Evolutionary conservation across 139 green algal species (phyloP).

Genomic region (Tetradesmus lagerheimii): DNA sequence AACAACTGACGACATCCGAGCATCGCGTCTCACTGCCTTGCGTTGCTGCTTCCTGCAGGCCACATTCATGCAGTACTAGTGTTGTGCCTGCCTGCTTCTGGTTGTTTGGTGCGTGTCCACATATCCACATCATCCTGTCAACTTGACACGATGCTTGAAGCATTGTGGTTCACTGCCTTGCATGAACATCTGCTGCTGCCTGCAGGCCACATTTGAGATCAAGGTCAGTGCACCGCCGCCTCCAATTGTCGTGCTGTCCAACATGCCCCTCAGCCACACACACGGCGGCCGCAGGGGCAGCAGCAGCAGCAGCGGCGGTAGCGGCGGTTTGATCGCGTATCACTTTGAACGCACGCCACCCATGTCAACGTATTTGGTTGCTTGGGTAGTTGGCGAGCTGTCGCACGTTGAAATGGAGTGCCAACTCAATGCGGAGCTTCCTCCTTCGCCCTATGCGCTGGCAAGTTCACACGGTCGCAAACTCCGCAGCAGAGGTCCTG

Average conservation of each 20-base stretch:
- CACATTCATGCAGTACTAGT: too few species aligned
- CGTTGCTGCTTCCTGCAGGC: too few species aligned
- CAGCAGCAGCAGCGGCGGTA: background rate
- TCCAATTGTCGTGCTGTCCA: conserved; percentile 74
- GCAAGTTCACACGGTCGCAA: background rate
- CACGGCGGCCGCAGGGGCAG: background rate
- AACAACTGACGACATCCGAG: too few species aligned
- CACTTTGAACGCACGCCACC: conserved; percentile 65
- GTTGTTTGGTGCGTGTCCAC: too few species aligned
- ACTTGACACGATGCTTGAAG: too few species aligned
- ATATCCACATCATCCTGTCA: too few species aligned
- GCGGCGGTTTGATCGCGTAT: background rate
- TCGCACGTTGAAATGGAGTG: conserved; percentile 40
- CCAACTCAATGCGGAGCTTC: background rate
- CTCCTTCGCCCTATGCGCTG: background rate
- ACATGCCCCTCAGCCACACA: conserved; percentile 70
- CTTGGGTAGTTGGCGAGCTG: conserved; percentile 80
- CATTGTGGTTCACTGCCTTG: background rate
- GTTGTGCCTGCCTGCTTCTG: too few species aligned
- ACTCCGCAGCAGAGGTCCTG: background rate
- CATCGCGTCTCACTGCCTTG: too few species aligned
- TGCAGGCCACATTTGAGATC: conserved; percentile 76
- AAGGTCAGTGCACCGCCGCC: conserved; percentile 52
- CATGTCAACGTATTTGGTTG: conserved; percentile 93
- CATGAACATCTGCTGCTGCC: background rate